Evolutionary conservation across 306 rosid species (phyloP).

Genomic region (Rosa persica): DNA sequence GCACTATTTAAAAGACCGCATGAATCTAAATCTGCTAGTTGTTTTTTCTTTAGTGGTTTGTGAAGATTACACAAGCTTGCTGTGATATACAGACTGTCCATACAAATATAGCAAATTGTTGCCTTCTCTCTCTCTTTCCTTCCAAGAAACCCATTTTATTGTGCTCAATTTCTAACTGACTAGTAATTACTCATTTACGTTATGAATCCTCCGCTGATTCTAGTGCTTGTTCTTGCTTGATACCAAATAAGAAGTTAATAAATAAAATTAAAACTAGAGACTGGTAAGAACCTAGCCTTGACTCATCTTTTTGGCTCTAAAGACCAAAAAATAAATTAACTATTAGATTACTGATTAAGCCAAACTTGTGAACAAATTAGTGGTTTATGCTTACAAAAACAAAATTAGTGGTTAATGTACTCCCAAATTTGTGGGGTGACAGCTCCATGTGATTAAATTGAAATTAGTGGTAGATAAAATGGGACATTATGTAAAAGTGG

Average conservation of each 20-base stretch:
- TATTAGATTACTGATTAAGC: background rate
- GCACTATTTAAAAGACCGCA: background rate
- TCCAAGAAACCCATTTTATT: background rate
- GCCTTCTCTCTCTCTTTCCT: background rate
- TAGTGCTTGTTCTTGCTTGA: background rate
- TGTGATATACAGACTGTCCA: background rate
- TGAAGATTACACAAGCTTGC: background rate
- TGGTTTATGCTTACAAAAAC: background rate
- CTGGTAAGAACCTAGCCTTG: background rate
- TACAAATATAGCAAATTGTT: background rate
- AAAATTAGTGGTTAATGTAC: background rate
- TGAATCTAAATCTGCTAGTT: background rate
- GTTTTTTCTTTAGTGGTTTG: background rate
- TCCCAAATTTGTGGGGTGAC: background rate
- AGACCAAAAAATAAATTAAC: background rate
- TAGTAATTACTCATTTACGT: background rate
- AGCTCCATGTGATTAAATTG: background rate
- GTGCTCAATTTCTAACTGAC: background rate
- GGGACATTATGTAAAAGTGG: background rate
- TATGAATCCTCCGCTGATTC: background rate
- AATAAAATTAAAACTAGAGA: background rate
- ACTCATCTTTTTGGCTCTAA: background rate
- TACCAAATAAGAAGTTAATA: background rate
- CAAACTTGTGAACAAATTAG: background rate
- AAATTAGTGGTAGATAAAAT: background rate